A percentile compares a stretch with the other conserved stretches of the same genome.
Evolutionary conservation across 257 asterid species (phyloP).

Genomic region (Osmanthus fragrans): DNA sequence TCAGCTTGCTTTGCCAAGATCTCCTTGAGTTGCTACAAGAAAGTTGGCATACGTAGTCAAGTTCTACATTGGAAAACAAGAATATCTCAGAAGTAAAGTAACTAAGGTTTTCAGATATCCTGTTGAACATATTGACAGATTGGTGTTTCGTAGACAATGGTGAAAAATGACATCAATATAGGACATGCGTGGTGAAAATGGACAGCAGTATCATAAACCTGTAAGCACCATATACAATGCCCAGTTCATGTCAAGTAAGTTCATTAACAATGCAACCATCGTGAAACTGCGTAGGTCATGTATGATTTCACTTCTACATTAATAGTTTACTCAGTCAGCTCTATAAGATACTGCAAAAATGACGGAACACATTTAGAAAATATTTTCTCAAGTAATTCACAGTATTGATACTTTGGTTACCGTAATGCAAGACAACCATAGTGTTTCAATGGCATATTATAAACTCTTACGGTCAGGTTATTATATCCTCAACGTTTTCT

Average conservation of each 20-base stretch:
- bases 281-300: not conserved
- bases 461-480: too few species aligned
- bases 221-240: not conserved
- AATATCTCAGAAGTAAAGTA: not conserved
- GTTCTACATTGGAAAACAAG: constrained; percentile 9
- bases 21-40: constrained; percentile 80
- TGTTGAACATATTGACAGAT: not conserved
- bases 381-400: too few species aligned
- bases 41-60: constrained; percentile 18
- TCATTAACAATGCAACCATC: not conserved
- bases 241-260: not conserved
- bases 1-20: constrained; percentile 91
- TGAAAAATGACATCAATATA: not conserved
- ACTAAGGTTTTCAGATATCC: too few species aligned
- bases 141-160: not conserved
- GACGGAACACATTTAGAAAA: too few species aligned
- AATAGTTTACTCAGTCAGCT: not conserved
- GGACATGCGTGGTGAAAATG: not conserved
- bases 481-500: too few species aligned
- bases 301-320: not conserved
- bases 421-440: too few species aligned
- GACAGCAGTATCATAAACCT: not conserved
- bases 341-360: too few species aligned
- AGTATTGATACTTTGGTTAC: too few species aligned
- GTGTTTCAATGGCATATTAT: too few species aligned